These are phyloP conservation scores for Colletotrichum kahawae DNA, from an alignment of 2,329 filamentous ascomycete species.

Conservation along the genomic window DNA sequence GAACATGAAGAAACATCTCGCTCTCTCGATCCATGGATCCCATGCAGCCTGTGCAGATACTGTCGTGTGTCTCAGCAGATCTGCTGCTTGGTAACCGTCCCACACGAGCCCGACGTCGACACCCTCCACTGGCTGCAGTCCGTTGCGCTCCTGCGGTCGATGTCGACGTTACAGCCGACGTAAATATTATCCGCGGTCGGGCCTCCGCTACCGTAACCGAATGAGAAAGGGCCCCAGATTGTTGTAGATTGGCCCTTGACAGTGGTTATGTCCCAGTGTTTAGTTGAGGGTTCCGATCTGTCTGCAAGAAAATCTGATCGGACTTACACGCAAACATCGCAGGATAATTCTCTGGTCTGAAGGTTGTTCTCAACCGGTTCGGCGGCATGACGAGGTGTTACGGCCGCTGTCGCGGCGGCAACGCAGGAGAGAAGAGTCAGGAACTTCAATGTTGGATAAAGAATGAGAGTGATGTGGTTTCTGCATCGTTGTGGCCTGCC, in stretches of 20 bases:
- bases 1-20: rapidly evolving
- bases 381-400: neutral
- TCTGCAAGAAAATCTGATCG: neutral
- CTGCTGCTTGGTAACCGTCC: neutral
- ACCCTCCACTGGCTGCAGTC: neutral
- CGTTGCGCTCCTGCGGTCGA: neutral
- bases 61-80: neutral
- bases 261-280: neutral
- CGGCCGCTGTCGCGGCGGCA: too few species aligned
- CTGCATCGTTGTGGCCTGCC: neutral
- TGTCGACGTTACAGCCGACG: neutral
- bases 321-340: neutral
- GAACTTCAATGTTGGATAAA: neutral
- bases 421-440: neutral
- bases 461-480: rapidly evolving
- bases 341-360: neutral
- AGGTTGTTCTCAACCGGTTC: neutral
- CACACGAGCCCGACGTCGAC: neutral
- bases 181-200: neutral
- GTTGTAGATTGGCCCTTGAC: neutral
- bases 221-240: neutral
- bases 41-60: rapidly evolving
- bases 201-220: neutral
- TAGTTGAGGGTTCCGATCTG: too few species aligned
- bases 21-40: neutral